phyloP scores from a whole-genome alignment of 176 grass and related monocot genomes.

The Oryza coarctata region DNA sequence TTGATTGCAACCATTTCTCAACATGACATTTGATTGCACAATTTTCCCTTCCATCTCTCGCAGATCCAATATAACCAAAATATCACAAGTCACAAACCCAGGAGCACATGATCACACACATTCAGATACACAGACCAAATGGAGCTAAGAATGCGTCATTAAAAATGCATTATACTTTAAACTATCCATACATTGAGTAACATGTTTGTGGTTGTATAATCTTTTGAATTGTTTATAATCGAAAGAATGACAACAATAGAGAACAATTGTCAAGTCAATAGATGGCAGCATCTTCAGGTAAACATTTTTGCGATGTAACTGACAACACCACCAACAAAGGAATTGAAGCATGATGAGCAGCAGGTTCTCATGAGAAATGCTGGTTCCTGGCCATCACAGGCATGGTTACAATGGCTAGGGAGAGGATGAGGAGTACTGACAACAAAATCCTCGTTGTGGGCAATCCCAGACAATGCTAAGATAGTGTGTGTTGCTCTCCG shows the following conservation, averaged over 20 bases:
- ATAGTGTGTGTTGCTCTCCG: constrained; percentile 63
- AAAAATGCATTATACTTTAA: constrained; percentile 10
- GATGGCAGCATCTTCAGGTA: constrained; percentile 16
- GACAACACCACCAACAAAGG: constrained; percentile 51
- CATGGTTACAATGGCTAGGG: constrained; percentile 43
- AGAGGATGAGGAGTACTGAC: constrained; percentile 25
- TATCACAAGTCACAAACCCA: not conserved
- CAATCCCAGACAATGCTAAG: constrained; percentile 58
- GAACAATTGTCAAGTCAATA: constrained; percentile 21
- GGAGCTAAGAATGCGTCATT: not conserved
- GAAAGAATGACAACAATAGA: constrained; percentile 32
- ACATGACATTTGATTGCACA: not conserved
- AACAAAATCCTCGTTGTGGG: constrained; percentile 46
- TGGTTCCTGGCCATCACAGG: constrained; percentile 32
- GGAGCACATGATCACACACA: not conserved
- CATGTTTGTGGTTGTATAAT: constrained; percentile 12
- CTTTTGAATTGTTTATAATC: constrained; percentile 30
- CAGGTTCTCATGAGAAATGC: constrained; percentile 39
- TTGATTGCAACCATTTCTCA: not conserved
- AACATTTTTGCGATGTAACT: constrained; percentile 18
- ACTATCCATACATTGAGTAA: constrained; percentile 27
- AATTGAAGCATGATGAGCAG: constrained; percentile 67
- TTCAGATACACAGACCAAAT: not conserved
- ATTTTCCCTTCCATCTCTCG: not conserved
- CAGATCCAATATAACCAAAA: not conserved